Conservation (phyloP, 2,329 filamentous ascomycete species). For the Lasiodiplodia theobromae region DNA sequence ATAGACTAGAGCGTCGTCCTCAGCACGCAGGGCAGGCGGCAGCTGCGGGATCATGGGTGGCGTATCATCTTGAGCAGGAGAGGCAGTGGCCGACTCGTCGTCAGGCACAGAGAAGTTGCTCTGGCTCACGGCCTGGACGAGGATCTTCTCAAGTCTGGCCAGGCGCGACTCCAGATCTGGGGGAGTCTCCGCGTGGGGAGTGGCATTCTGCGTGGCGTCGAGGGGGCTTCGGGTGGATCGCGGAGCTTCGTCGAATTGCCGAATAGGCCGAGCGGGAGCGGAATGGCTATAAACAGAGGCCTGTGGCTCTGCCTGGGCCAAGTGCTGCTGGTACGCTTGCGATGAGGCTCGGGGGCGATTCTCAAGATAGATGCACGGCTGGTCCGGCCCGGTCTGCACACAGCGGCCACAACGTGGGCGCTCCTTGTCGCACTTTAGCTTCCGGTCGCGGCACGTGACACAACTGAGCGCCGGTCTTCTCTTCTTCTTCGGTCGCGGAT, state of each 20-base stretch:
- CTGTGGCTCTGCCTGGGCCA: neutral
- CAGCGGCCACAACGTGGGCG: slow-evolving; percentile 22
- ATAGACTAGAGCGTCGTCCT: slow-evolving; percentile 1
- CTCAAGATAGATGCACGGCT: slow-evolving; percentile 18
- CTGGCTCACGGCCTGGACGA: slow-evolving; percentile 10
- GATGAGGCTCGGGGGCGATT: neutral
- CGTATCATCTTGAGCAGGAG: neutral
- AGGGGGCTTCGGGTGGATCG: slow-evolving; percentile 11
- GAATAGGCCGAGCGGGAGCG: slow-evolving; percentile 10
- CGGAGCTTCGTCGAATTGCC: slow-evolving; percentile 16
- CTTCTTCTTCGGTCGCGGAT: slow-evolving; percentile 24
- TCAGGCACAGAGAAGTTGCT: neutral
- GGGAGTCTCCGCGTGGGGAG: neutral
- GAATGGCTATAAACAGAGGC: neutral
- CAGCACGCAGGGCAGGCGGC: neutral
- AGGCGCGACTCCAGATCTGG: slow-evolving; percentile 15
- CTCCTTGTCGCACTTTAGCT: slow-evolving; percentile 23
- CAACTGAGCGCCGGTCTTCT: slow-evolving; percentile 10
- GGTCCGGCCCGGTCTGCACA: slow-evolving; percentile 13
- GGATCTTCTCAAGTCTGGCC: slow-evolving; percentile 17
- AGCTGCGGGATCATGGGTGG: slow-evolving; percentile 2
- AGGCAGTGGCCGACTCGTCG: neutral
- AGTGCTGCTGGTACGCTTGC: neutral
- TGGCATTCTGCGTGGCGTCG: neutral
- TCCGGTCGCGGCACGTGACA: slow-evolving; percentile 16